Evolutionary conservation across 345 rosid species (phyloP).

Genomic region (Syzygium aqueum): DNA sequence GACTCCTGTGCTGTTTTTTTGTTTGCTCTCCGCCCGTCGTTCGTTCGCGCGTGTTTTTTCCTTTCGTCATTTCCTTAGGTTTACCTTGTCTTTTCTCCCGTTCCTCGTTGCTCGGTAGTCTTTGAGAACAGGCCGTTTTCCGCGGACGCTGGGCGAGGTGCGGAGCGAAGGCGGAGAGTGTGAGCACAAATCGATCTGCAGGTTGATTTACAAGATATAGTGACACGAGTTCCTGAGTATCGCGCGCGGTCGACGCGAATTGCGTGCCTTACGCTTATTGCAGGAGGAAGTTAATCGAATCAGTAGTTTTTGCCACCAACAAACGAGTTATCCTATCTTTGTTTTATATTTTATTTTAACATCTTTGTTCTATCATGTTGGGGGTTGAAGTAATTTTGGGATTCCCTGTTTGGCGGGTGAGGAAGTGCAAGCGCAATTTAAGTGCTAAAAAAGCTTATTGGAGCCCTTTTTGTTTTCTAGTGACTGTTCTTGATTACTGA

Average conservation of each 20-base stretch:
- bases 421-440: not conserved
- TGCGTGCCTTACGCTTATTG: not conserved
- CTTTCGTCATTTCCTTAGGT: not conserved
- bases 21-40: not conserved
- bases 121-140: not conserved
- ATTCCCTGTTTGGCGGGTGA: not conserved
- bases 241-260: rapidly evolving
- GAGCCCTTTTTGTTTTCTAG: not conserved
- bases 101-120: not conserved
- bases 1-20: not conserved
- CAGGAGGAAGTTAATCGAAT: not conserved
- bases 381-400: not conserved
- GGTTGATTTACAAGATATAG: not conserved
- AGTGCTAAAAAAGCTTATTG: not conserved
- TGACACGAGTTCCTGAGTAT: not conserved
- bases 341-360: not conserved
- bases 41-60: not conserved
- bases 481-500: not conserved
- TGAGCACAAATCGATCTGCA: not conserved
- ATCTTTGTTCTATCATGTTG: not conserved
- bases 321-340: not conserved
- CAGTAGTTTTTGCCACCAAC: not conserved
- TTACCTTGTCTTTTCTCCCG: not conserved
- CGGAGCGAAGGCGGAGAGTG: not conserved
- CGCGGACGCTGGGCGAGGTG: not conserved